Percentiles rank a stretch among this genome's conserved stretches.
phyloP scores from a whole-genome alignment of 2,329 filamentous ascomycete genomes.

The Knufia fluminis region DNA sequence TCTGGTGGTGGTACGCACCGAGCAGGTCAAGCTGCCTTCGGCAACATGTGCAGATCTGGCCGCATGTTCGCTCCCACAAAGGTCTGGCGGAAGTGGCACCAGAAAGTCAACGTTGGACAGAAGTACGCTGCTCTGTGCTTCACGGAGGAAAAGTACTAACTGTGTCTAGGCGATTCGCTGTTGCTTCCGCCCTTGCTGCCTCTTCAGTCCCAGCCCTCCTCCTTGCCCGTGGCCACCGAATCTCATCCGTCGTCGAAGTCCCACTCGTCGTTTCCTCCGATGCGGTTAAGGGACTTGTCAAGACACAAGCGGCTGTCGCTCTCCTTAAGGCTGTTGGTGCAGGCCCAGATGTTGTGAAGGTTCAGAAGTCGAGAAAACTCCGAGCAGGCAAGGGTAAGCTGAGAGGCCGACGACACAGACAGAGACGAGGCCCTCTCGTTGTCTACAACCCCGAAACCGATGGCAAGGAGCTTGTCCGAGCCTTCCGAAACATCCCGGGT shows the following conservation, averaged over 20 bases:
- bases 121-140: slow-evolving; percentile 50
- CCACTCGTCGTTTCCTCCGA: slow-evolving; percentile 91
- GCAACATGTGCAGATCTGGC: slow-evolving; percentile 99
- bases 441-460: slow-evolving; percentile 95
- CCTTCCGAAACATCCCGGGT: slow-evolving; percentile 98
- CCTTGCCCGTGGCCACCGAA: slow-evolving; percentile 92
- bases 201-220: slow-evolving; percentile 92
- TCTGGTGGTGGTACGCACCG: slow-evolving; percentile 99
- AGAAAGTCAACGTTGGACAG: slow-evolving; percentile 99
- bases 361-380: slow-evolving; percentile 91
- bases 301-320: slow-evolving; percentile 77
- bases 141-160: slow-evolving; percentile 18
- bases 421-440: slow-evolving; percentile 94
- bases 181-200: slow-evolving; percentile 91
- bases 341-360: slow-evolving; percentile 84
- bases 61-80: slow-evolving; percentile 99
- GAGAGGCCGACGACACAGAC: slow-evolving; percentile 88
- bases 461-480: slow-evolving; percentile 84
- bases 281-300: slow-evolving; percentile 73
- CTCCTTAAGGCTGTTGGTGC: slow-evolving; percentile 90
- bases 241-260: slow-evolving; percentile 87
- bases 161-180: slow-evolving; percentile 74
- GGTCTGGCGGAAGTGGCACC: slow-evolving; percentile 99
- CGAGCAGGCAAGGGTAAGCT: slow-evolving; percentile 99
- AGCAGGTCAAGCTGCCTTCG: slow-evolving; percentile 98